Conservation (phyloP, 192 early-diverging fungal species). For the Spizellomyces sp. region DNA sequence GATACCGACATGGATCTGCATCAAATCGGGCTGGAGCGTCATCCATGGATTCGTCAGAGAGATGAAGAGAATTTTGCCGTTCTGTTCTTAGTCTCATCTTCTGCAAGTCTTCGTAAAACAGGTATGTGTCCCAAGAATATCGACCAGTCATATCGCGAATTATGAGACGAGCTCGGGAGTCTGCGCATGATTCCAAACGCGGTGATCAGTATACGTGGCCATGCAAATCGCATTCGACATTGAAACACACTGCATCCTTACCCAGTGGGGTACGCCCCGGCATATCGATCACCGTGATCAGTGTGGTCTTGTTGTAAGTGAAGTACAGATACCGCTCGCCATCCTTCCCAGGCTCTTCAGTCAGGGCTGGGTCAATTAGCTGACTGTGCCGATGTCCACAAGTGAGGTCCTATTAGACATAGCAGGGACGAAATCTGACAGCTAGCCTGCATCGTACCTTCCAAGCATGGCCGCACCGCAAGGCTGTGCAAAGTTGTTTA, state of each 20-base stretch:
- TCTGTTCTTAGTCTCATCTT: constrained; percentile 38
- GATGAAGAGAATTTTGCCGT: not conserved
- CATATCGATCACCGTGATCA: constrained; percentile 74
- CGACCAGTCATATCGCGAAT: constrained; percentile 77
- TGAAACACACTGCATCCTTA: constrained; percentile 13
- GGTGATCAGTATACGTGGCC: not conserved
- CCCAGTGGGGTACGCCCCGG: constrained; percentile 43
- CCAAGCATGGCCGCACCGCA: constrained; percentile 61
- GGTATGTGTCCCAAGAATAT: constrained; percentile 77
- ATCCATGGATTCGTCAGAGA: not conserved
- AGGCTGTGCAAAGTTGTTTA: constrained; percentile 65
- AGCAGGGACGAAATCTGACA: not conserved
- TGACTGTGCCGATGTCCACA: constrained; percentile 19
- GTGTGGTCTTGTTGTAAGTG: constrained; percentile 68
- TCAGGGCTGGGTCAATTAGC: constrained; percentile 39
- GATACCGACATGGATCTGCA: constrained; percentile 25
- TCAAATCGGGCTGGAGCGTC: constrained; percentile 27
- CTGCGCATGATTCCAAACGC: constrained; percentile 22
- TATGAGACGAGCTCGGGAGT: constrained; percentile 58
- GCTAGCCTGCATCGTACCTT: constrained; percentile 36
- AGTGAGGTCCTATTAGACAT: not conserved
- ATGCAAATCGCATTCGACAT: not conserved
- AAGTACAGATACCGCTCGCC: constrained; percentile 66
- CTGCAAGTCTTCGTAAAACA: constrained; percentile 64
- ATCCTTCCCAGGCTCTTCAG: constrained; percentile 33